phyloP scores from a whole-genome alignment of 805 yeast species.

The Danielozyma ontarioensis region DNA sequence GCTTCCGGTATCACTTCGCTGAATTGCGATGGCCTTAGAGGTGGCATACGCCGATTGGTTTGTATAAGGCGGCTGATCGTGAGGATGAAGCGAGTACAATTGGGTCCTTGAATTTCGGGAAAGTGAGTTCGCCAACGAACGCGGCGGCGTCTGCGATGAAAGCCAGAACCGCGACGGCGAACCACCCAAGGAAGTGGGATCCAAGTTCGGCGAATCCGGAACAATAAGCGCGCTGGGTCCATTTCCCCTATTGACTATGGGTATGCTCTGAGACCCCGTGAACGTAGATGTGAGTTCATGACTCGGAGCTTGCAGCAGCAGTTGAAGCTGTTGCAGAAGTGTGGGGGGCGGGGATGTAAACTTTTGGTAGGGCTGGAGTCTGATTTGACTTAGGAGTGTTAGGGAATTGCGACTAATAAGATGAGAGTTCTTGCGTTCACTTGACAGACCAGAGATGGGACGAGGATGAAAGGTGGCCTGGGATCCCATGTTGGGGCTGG shows the following conservation, averaged over 20 bases:
- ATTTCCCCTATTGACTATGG: slow-evolving; percentile 16
- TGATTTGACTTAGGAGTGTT: slow-evolving; percentile 3
- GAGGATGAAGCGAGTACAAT: slow-evolving; percentile 1
- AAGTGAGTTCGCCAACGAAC: slow-evolving; percentile 19
- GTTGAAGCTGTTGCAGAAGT: background rate
- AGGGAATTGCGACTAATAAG: slow-evolving; percentile 12
- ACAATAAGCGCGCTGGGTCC: slow-evolving; percentile 10
- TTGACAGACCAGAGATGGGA: too few relatives aligned
- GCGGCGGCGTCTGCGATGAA: slow-evolving; percentile 50
- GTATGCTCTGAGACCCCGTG: slow-evolving; percentile 24
- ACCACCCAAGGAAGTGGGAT: slow-evolving; percentile 48
- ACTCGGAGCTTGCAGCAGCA: background rate
- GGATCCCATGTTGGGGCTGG: background rate
- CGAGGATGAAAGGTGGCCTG: slow-evolving; percentile 1
- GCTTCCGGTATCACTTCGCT: background rate
- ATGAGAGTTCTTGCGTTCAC: slow-evolving; percentile 13
- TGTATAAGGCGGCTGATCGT: slow-evolving; percentile 1
- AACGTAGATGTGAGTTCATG: background rate
- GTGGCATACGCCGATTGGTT: background rate
- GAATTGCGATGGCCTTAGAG: background rate
- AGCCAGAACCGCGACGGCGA: slow-evolving; percentile 54
- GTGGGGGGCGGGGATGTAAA: background rate
- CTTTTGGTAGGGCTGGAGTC: slow-evolving; percentile 1
- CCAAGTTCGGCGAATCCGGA: slow-evolving; percentile 51
- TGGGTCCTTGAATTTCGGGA: slow-evolving; percentile 14